Evolutionary conservation across 73 alveolate species (phyloP), one percentile per base, ranked within the genome.

Genomic region (Uronychia binucleata): DNA sequence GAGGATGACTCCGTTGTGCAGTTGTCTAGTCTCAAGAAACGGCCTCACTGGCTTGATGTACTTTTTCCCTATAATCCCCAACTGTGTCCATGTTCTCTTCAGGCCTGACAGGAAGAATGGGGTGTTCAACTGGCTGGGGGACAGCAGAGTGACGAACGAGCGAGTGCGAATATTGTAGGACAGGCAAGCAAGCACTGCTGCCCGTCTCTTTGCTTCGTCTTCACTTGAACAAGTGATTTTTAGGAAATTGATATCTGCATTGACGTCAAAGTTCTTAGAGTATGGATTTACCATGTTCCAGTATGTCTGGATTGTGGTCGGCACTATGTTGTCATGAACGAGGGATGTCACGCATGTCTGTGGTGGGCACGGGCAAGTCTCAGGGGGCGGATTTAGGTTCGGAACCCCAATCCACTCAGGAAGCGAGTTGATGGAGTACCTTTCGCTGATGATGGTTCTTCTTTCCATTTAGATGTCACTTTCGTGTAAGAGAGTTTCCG

Each of bases 121-220:
- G n/a, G 58, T 81, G 57, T 81, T 78, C 14, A 81, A 78, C 77
- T 35, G 25, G 27, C 33, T 30, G 29, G 31, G 33, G 1, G 80
- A 19, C 76, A 81, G 58, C 57, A 81, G 13, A 13, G 31, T 59
- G 26, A 81, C 81, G 59, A 81, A 81, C 13, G 34, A 1, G 0
- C 59, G 8, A 1, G 75, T 81, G 28, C 34, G 58, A 30, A 81
- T 25, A 81, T 81, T 78, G 30, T 81, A 81, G 0, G 88, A 34
- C 32, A 31, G 11, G 28, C 25, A 59, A 14, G 88, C 88, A 27
- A 81, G 75, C 5, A 33, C 46, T 0, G 80, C 75, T 11, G 77
- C 59, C 58, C 88, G 58, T 81, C 77, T n/a, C 32, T 74, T 81
- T 25, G 88, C 88, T 30, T 81, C 88, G 19, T 59, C 80, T 1